Evolutionary conservation across 306 rosid genomes (phyloP), one percentile per base, ranked within the genome.

Genomic region (Canavalia gladiata): DNA sequence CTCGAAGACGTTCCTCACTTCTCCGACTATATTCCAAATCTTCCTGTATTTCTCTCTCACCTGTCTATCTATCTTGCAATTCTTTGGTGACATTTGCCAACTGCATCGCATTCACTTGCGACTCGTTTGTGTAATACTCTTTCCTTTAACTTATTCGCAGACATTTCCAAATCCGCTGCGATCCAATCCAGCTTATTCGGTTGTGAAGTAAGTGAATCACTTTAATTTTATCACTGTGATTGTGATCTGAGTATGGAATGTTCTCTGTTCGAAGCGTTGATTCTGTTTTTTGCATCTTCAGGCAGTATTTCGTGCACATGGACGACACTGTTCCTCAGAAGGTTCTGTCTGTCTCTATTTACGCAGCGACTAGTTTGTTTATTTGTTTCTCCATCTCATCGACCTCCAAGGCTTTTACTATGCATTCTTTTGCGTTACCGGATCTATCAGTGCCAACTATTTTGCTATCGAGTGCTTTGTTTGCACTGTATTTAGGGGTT

Each of bases 161-260:
- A 93, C 94, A 3, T 84, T 85, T 84, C 76, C 90, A 4, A 95
- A 95, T 92, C 99, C 97, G 0, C 82, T 95, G 83, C 98, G 96
- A 80, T 91, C 92, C 76, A 95, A 93, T 90, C 97, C 98, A 64
- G 97, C 98, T 8, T 95, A 93, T 84, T 95, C 99, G 42, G 99
- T 93, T 13, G 99, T 95, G 6, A 95, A 93, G 98, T 95, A 81
- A 82, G 94, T 79, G 65, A 77, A 70, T 47, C 78, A 4, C 1
- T 39, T 74, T 35, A 0, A 18, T 18, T 10, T 50, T 9, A 10
- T 29, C 58, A 12, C 25, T 31, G 33, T 11, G 50, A 43, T 34
- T 75, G 34, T 66, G 77, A 79, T 84, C 10, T 68, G 62, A 84
- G 43, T 37, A 3, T 58, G 35, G 35, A 68, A 81, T 68, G 84